A percentile compares a stretch with the other conserved stretches of the same genome.
Conservation (phyloP, 768 basidiomycete genomes). For the Tephrocybe sp. region DNA sequence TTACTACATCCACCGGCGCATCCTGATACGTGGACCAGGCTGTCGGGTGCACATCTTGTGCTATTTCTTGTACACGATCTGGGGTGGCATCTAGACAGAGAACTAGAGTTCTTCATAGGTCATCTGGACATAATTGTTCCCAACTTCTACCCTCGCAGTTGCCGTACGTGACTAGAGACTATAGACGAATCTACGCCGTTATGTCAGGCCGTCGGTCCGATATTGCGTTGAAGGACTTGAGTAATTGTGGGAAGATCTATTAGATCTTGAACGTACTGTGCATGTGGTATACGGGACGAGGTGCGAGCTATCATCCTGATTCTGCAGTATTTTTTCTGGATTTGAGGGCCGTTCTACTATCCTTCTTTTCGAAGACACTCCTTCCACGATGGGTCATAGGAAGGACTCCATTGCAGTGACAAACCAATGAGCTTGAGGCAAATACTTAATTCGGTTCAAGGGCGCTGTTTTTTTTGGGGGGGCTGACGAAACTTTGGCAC, state of each 20-base stretch:
- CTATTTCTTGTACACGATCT: constrained; percentile 5
- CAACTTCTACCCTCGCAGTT: constrained; percentile 13
- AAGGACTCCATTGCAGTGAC: too few relatives aligned
- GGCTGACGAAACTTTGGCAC: too few relatives aligned
- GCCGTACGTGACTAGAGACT: constrained; percentile 4
- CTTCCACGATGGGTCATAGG: too few relatives aligned
- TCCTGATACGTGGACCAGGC: constrained; percentile 1
- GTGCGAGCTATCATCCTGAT: constrained; percentile 2
- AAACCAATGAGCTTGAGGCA: too few relatives aligned
- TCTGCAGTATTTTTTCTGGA: background rate
- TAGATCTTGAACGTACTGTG: background rate
- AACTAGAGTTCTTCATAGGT: constrained; percentile 2
- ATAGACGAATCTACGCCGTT: constrained; percentile 5
- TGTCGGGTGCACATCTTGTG: constrained; percentile 5
- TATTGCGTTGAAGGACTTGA: constrained; percentile 5
- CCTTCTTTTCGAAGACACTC: too few relatives aligned
- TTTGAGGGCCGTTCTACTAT: too few relatives aligned
- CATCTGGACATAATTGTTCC: constrained; percentile 9
- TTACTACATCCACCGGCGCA: constrained; percentile 1
- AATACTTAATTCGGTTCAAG: too few relatives aligned
- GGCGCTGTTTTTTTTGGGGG: too few relatives aligned
- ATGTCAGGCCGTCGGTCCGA: constrained; percentile 13
- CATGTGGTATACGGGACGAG: constrained; percentile 1
- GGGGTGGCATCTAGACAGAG: constrained; percentile 12
- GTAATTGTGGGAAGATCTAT: constrained; percentile 9